Percentiles rank a stretch among this genome's conserved stretches.
Evolutionary conservation across 441 rosid species (phyloP).

Genomic region (Aleurites moluccanus): DNA sequence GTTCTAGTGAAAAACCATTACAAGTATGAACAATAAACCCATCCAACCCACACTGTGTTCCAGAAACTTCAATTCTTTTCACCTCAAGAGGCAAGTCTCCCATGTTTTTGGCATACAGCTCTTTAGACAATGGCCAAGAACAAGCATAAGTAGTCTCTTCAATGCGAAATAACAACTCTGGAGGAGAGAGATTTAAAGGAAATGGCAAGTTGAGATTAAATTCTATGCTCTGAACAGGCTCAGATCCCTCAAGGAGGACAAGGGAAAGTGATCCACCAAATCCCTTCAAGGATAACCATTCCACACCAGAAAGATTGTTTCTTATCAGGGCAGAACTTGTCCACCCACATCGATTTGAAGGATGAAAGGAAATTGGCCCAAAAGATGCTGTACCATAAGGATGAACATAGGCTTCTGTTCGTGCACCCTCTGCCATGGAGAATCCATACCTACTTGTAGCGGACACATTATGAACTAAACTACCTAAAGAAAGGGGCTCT

Average conservation of each 20-base stretch:
- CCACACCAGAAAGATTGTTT: conserved; percentile 78
- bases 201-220: conserved; percentile 43
- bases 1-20: conserved; percentile 54
- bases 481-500: conserved; percentile 31
- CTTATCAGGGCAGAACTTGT: conserved; percentile 64
- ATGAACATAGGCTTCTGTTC: conserved; percentile 56
- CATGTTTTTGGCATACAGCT: conserved; percentile 57
- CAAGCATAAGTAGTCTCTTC: conserved; percentile 43
- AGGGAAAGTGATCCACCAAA: conserved; percentile 58
- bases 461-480: conserved; percentile 28
- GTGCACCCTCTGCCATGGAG: conserved; percentile 50
- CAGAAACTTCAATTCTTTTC: conserved; percentile 55
- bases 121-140: conserved; percentile 53
- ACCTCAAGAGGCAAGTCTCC: conserved; percentile 72
- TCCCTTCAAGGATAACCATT: conserved; percentile 74
- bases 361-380: conserved; percentile 68
- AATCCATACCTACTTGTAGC: conserved; percentile 42
- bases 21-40: conserved; percentile 60
- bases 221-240: conserved; percentile 53
- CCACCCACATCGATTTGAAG: conserved; percentile 65
- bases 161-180: conserved; percentile 29
- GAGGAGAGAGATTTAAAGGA: conserved; percentile 44
- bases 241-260: conserved; percentile 51
- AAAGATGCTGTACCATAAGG: conserved; percentile 53
- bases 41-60: conserved; percentile 50